Evolutionary conservation across 129 eudicot species (phyloP).

Genomic region (sunflower (Helianthus annuus)): HanXRQr2.0-SUNRISE NC_035443.2:75412681-75413180

Average conservation of each 20-base stretch:
- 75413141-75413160: conserved; percentile 94
- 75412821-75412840: neutral
- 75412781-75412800: conserved; percentile 96
- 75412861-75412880: neutral
- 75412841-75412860: neutral
- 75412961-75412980: conserved; percentile 94
- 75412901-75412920: conserved; percentile 34
- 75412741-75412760: conserved; percentile 63
- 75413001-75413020: conserved; percentile 66
- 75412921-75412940: conserved; percentile 67
- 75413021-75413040: conserved; percentile 65
- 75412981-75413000: conserved; percentile 95
- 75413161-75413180: conserved; percentile 80
- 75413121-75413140: conserved; percentile 97
- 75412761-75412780: conserved; percentile 98
- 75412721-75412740: conserved; percentile 90
- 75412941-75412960: conserved; percentile 81
- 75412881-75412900: neutral
- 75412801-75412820: conserved; percentile 72
- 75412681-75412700: conserved; percentile 96
- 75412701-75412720: conserved; percentile 72
- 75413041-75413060: conserved; percentile 81
- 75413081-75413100: conserved; percentile 96
- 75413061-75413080: conserved; percentile 92
- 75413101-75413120: conserved; percentile 96